Conservation (phyloP, 164 flowering plant genomes). For the Magnolia changhungtana region DNA sequence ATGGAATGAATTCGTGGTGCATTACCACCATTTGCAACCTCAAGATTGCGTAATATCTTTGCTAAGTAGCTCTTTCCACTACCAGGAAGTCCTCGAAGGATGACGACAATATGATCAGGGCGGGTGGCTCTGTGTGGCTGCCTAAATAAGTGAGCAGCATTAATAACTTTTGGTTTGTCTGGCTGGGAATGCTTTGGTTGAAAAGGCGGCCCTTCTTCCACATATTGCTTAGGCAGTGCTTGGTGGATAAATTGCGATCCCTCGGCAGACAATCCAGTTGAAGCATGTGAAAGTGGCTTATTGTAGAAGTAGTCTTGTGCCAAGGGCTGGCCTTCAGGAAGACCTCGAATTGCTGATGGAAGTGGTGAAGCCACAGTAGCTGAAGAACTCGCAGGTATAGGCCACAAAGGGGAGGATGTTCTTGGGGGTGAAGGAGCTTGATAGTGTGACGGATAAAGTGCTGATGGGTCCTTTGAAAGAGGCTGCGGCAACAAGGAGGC, state of each 20-base stretch:
- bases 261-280: slow-evolving; percentile 27
- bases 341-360: slow-evolving; percentile 18
- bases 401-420: slow-evolving; percentile 32
- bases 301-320: slow-evolving; percentile 17
- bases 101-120: slow-evolving; percentile 86
- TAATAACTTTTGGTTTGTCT: slow-evolving; percentile 58
- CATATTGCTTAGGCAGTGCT: slow-evolving; percentile 22
- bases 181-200: slow-evolving; percentile 25
- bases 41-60: slow-evolving; percentile 84
- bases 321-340: slow-evolving; percentile 17
- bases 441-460: slow-evolving; percentile 24
- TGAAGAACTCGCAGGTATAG: slow-evolving; percentile 34
- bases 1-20: slow-evolving; percentile 94
- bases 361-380: slow-evolving; percentile 22
- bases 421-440: slow-evolving; percentile 31
- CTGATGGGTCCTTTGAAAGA: slow-evolving; percentile 41
- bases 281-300: slow-evolving; percentile 23
- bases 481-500: slow-evolving; percentile 71
- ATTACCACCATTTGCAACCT: slow-evolving; percentile 86
- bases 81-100: slow-evolving; percentile 98
- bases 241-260: slow-evolving; percentile 29
- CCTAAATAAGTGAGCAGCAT: slow-evolving; percentile 70
- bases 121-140: slow-evolving; percentile 69
- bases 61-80: slow-evolving; percentile 90
- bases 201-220: slow-evolving; percentile 31